A percentile compares a stretch with the other conserved stretches of the same genome.
Conservation (phyloP, 2,329 filamentous ascomycete genomes). For the Fusarium chuoi region DNA sequence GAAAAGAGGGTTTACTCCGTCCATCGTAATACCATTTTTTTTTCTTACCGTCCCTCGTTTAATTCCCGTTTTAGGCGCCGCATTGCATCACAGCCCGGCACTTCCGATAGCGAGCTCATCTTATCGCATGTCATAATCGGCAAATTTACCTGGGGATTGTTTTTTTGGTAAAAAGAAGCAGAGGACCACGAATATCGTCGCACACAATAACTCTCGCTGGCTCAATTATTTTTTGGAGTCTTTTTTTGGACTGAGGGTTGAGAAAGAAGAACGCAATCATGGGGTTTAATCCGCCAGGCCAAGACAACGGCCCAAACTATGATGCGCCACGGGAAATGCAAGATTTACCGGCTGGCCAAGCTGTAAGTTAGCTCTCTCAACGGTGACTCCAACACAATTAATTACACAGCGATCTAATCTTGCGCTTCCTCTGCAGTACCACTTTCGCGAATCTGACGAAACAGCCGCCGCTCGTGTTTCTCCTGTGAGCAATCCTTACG, state of each 20-base stretch:
- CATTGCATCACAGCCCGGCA: conserved; percentile 28
- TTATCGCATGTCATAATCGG: conserved; percentile 21
- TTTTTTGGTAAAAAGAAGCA: background rate
- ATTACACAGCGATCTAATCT: background rate
- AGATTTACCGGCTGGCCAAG: conserved; percentile 36
- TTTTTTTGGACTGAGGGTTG: background rate
- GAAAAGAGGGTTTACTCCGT: conserved; percentile 11
- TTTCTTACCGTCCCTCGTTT: conserved; percentile 21
- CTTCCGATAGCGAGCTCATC: conserved; percentile 18
- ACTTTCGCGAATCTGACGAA: conserved; percentile 32
- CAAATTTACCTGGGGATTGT: background rate
- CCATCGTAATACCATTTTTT: background rate
- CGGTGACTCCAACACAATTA: background rate
- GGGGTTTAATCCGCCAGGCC: conserved; percentile 26
- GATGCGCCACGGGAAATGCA: conserved; percentile 37
- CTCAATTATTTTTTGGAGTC: background rate
- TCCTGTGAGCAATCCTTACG: conserved; percentile 31
- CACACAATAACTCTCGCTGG: background rate
- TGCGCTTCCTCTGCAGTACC: conserved; percentile 18
- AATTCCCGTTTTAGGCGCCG: conserved; percentile 17
- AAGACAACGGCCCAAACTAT: conserved; percentile 24
- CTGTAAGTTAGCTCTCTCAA: conserved; percentile 26
- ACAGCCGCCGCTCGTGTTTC: conserved; percentile 12
- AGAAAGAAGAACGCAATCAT: conserved; percentile 6
- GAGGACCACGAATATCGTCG: background rate